Evolutionary conservation across 768 basidiomycete species (phyloP).

Genomic region (Termitomyces eurrhizus): DNA sequence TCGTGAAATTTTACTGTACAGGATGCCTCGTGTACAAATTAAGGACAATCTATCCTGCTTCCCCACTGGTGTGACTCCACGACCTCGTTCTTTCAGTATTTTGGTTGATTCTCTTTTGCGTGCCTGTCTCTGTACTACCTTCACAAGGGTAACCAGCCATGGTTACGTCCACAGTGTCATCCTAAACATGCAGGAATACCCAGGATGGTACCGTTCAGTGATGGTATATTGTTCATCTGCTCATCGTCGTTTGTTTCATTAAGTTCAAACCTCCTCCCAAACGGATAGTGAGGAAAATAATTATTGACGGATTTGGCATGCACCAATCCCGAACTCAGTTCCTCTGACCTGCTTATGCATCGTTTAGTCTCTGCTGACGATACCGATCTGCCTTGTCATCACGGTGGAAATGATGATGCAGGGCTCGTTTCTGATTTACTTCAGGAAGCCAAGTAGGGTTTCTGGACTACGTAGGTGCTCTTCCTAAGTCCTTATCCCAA

Average conservation of each 20-base stretch:
- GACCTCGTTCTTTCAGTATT: background rate
- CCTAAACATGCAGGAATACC: background rate
- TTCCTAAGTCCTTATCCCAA: background rate
- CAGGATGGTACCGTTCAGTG: background rate
- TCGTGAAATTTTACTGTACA: background rate
- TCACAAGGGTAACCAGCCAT: background rate
- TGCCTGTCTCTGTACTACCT: background rate
- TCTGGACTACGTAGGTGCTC: background rate
- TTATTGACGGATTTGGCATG: background rate
- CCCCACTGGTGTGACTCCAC: background rate
- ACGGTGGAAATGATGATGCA: background rate
- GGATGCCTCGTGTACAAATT: background rate
- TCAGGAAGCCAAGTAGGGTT: background rate
- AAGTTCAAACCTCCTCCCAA: too few species aligned
- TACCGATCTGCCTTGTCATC: background rate
- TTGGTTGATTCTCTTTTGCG: background rate
- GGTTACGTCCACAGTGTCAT: background rate
- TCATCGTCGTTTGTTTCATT: background rate
- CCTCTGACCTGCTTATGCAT: background rate
- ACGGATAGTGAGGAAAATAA: background rate
- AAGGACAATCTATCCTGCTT: background rate
- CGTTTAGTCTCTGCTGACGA: background rate
- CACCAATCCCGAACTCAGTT: background rate
- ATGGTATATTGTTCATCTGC: background rate
- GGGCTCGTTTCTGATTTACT: background rate